Conservation (phyloP, 139 green algal species). For the Haematococcus lacustris region DNA sequence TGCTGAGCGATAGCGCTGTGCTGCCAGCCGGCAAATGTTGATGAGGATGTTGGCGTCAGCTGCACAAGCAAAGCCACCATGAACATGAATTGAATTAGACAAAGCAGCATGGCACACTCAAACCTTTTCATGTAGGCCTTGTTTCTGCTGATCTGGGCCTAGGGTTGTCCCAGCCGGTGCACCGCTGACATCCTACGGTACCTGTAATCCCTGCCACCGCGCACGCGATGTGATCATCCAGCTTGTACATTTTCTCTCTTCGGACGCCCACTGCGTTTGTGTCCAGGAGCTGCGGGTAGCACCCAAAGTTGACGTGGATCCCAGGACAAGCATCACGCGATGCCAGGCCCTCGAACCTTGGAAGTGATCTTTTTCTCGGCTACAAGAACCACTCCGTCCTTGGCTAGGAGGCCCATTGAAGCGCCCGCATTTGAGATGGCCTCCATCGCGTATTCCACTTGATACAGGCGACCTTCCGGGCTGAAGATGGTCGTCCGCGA, state of each 20-base stretch:
- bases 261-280: conserved; percentile 79
- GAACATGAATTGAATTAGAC: neutral
- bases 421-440: conserved; percentile 95
- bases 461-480: conserved; percentile 90
- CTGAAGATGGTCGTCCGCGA: conserved; percentile 96
- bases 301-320: too few relatives aligned
- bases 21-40: conserved; percentile 78
- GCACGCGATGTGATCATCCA: conserved; percentile 93
- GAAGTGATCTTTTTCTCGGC: conserved; percentile 98
- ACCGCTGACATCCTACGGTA: too few relatives aligned
- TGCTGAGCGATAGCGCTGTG: conserved; percentile 80
- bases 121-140: neutral
- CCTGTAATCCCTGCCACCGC: conserved; percentile 93
- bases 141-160: too few relatives aligned
- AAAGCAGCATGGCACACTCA: neutral
- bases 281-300: conserved; percentile 80
- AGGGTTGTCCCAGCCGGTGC: too few relatives aligned
- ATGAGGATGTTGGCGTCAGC: conserved; percentile 98
- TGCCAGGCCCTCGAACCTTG: too few relatives aligned
- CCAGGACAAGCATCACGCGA: too few relatives aligned
- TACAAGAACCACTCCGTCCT: conserved; percentile 88
- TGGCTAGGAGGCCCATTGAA: conserved; percentile 83
- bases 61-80: conserved; percentile 19
- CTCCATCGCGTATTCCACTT: conserved; percentile 99
- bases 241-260: conserved; percentile 97